These are phyloP conservation scores for Globisporangium sylvaticum DNA, from an alignment of 352 stramenopile species.

Conservation along the genomic window DNA sequence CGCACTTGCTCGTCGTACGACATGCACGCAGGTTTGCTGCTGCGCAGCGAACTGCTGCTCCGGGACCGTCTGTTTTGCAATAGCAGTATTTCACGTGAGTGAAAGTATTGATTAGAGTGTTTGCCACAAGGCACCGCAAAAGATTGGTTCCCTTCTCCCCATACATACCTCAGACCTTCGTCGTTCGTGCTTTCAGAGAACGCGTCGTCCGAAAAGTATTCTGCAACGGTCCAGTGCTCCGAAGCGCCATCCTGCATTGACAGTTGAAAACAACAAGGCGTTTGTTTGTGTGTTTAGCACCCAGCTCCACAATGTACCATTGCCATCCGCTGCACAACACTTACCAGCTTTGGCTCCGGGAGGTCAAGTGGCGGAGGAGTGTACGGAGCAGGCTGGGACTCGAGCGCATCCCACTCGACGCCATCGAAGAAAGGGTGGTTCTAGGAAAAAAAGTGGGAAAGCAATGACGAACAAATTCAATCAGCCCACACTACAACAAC, in stretches of 20 bases:
- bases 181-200: constrained; percentile 76
- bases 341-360: constrained; percentile 53
- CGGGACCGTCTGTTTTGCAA: constrained; percentile 40
- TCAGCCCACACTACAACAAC: not conserved
- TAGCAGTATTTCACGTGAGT: not conserved
- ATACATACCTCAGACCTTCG: constrained; percentile 21
- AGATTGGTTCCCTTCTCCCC: not conserved
- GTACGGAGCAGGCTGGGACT: constrained; percentile 52
- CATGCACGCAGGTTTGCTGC: constrained; percentile 51
- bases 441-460: constrained; percentile 16
- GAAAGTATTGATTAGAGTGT: not conserved
- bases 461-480: not conserved
- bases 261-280: not conserved
- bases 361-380: constrained; percentile 50
- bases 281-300: not conserved
- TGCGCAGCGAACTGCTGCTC: constrained; percentile 61
- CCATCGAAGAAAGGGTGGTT: constrained; percentile 78
- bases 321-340: not conserved
- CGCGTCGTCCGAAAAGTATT: constrained; percentile 74
- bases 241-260: constrained; percentile 56
- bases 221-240: constrained; percentile 76
- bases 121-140: constrained; percentile 27
- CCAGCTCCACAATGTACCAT: not conserved
- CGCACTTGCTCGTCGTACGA: constrained; percentile 61
- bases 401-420: constrained; percentile 65